Conservation (phyloP, 768 basidiomycete genomes). For the Coprinellus aureogranulatus region DNA sequence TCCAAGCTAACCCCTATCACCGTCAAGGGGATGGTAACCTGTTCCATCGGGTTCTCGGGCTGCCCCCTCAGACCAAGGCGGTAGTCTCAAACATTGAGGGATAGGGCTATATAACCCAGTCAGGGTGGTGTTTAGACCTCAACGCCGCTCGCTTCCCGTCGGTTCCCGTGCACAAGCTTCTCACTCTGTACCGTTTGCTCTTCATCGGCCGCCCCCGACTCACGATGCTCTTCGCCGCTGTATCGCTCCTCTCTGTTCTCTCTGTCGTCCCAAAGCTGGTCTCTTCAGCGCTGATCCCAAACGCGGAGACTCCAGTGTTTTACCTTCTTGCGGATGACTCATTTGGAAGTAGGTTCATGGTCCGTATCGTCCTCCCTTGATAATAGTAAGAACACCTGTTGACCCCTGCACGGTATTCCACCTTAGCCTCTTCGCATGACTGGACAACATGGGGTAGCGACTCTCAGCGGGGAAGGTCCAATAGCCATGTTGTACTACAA, state of each 20-base stretch:
- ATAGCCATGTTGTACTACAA: conserved; percentile 26
- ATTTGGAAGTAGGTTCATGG: conserved; percentile 19
- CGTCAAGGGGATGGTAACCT: no score
- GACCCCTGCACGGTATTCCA: conserved; percentile 9
- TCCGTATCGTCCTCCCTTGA: not conserved
- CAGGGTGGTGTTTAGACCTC: no score
- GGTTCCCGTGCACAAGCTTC: no score
- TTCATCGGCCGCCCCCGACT: no score
- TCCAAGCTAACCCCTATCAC: no score
- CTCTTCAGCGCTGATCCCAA: conserved; percentile 14
- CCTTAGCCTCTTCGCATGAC: conserved; percentile 6
- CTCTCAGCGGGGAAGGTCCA: conserved; percentile 20
- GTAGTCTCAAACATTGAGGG: no score
- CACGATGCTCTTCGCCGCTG: not conserved
- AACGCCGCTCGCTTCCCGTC: no score
- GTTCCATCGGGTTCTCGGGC: no score
- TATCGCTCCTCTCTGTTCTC: not conserved
- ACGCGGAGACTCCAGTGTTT: conserved; percentile 25
- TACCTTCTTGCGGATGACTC: conserved; percentile 22
- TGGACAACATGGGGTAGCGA: conserved; percentile 16
- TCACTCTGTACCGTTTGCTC: no score
- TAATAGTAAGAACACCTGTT: not conserved
- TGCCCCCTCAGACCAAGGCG: no score
- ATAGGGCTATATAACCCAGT: no score
- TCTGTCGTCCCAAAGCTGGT: not conserved